Conservation (phyloP, 345 rosid species). For the Adansonia digitata region DNA sequence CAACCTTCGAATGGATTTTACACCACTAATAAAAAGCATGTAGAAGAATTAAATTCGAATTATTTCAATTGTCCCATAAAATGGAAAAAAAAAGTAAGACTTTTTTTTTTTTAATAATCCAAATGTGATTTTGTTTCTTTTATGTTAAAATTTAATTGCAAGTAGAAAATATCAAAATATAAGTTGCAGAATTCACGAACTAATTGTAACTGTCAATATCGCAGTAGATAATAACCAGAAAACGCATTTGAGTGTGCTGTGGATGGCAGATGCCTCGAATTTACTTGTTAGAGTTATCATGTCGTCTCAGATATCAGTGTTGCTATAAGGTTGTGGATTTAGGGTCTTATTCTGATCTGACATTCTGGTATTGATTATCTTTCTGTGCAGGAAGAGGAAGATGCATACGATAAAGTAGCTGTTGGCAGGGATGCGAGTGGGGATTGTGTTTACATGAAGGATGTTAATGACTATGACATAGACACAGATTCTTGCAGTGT, state of each 20-base stretch:
- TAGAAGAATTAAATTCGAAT: not conserved
- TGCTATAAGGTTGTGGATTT: not conserved
- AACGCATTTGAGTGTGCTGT: not conserved
- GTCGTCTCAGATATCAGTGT: not conserved
- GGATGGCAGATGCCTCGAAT: not conserved
- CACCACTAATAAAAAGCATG: not conserved
- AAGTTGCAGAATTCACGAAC: not conserved
- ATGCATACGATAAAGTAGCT: slow-evolving; percentile 59
- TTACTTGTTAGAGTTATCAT: not conserved
- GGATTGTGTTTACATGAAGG: slow-evolving; percentile 43
- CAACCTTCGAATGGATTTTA: not conserved
- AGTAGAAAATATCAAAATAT: not conserved
- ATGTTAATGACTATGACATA: slow-evolving; percentile 43
- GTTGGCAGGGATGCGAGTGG: slow-evolving; percentile 33
- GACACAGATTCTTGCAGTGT: slow-evolving; percentile 39
- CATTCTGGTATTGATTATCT: not conserved
- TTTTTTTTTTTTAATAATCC: not conserved
- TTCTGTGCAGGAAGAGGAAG: slow-evolving; percentile 67
- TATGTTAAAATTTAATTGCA: not conserved
- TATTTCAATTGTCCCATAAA: not conserved
- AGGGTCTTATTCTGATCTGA: not conserved
- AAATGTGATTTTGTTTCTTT: not conserved
- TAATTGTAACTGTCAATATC: not conserved
- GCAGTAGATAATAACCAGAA: not conserved
- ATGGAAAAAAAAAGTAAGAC: not conserved